Percentiles rank a stretch among this genome's conserved stretches.
Conservation (phyloP, 805 yeast genomes). For the Starmerella vitae region DNA sequence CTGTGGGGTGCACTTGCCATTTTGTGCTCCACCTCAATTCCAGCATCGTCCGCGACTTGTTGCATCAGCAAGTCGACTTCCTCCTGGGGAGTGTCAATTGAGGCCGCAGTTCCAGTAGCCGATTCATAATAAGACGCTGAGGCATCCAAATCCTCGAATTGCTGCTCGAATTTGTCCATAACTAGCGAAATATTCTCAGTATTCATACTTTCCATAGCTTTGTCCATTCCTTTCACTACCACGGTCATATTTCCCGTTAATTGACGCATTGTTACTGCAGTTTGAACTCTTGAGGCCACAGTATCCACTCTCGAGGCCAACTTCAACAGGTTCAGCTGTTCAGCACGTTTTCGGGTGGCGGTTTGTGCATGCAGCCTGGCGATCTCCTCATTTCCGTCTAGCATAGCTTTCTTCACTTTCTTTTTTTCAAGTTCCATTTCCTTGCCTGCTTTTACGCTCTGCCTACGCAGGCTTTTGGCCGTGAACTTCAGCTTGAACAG, state of each 20-base stretch:
- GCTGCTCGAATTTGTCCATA: slow-evolving; percentile 94
- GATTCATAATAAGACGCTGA: slow-evolving; percentile 84
- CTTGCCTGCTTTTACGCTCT: slow-evolving; percentile 78
- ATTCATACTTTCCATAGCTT: slow-evolving; percentile 90
- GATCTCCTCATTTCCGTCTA: slow-evolving; percentile 77
- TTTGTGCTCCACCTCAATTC: slow-evolving; percentile 78
- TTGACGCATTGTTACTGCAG: slow-evolving; percentile 94
- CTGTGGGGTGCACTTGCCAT: slow-evolving; percentile 35
- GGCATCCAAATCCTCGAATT: slow-evolving; percentile 91
- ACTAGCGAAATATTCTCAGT: slow-evolving; percentile 81
- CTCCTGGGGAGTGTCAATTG: slow-evolving; percentile 83
- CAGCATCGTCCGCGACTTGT: slow-evolving; percentile 95
- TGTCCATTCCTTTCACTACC: slow-evolving; percentile 92
- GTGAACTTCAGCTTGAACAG: slow-evolving; percentile 46
- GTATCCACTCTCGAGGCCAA: slow-evolving; percentile 87
- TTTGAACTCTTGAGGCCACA: slow-evolving; percentile 88
- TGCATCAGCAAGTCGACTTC: slow-evolving; percentile 83
- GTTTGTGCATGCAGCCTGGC: slow-evolving; percentile 91
- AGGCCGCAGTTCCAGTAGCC: slow-evolving; percentile 78
- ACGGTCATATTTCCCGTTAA: slow-evolving; percentile 89
- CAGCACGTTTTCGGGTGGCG: slow-evolving; percentile 84
- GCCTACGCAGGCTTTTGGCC: slow-evolving; percentile 81
- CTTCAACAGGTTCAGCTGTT: slow-evolving; percentile 64
- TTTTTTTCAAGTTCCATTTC: slow-evolving; percentile 80
- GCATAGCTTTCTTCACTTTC: slow-evolving; percentile 76